These are phyloP conservation scores for Ganoderma lingzhi DNA, from an alignment of 1,284 basidiomycete species.

Conservation along the genomic window DNA sequence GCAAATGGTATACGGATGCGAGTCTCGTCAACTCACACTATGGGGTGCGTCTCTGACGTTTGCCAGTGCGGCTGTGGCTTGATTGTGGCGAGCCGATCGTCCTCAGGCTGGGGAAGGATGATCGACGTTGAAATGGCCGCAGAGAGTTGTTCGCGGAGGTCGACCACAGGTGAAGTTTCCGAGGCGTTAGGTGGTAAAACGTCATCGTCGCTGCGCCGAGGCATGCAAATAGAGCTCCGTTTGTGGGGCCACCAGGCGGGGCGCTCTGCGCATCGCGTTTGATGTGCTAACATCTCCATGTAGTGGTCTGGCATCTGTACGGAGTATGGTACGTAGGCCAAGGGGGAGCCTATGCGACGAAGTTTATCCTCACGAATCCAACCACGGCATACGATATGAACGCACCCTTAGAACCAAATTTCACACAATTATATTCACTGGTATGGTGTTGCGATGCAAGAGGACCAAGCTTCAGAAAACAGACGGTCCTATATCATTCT, in stretches of 20 bases:
- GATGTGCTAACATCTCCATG: constrained; percentile 64
- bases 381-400: background rate
- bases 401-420: constrained; percentile 74
- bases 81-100: constrained; percentile 3
- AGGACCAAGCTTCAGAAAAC: constrained; percentile 54
- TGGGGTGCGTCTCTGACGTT: constrained; percentile 85
- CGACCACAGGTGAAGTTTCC: constrained; percentile 35
- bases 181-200: background rate
- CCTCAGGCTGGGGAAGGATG: constrained; percentile 39
- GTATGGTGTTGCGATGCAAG: constrained; percentile 83
- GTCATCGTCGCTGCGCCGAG: background rate
- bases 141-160: constrained; percentile 57
- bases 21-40: constrained; percentile 64
- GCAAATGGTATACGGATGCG: constrained; percentile 16
- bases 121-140: constrained; percentile 60
- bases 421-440: constrained; percentile 82
- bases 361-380: constrained; percentile 1
- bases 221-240: background rate
- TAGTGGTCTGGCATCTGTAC: constrained; percentile 74
- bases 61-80: constrained; percentile 30
- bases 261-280: constrained; percentile 54
- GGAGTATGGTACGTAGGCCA: constrained; percentile 75
- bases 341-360: constrained; percentile 55
- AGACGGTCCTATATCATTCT: background rate
- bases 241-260: constrained; percentile 64